Evolutionary conservation across 129 eudicot species (phyloP).

Genomic region (Rutidosis leptorrhynchoides): DNA sequence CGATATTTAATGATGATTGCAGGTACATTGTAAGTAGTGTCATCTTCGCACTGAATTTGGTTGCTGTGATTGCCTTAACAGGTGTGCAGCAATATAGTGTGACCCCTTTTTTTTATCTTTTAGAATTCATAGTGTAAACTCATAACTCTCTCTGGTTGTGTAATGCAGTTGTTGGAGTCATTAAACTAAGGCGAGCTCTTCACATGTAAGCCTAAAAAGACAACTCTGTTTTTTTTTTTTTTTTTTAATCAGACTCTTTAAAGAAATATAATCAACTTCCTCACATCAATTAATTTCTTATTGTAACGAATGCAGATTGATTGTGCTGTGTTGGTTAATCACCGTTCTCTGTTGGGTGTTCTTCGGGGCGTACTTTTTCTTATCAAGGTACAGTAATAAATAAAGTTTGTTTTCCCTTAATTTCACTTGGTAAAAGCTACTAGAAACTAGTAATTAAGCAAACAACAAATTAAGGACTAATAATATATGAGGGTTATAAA

Average conservation of each 20-base stretch:
- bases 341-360: conserved; percentile 68
- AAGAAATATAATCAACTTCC: background rate
- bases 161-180: conserved; percentile 46
- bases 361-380: conserved; percentile 71
- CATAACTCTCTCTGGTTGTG: background rate
- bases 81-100: too few relatives aligned
- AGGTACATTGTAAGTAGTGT: conserved; percentile 54
- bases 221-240: too few relatives aligned
- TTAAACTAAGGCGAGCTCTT: conserved; percentile 43
- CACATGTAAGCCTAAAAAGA: conserved; percentile 49
- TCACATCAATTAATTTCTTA: conserved; percentile 6
- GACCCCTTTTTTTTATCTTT: too few relatives aligned
- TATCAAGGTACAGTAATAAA: too few relatives aligned
- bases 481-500: conserved; percentile 7
- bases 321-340: conserved; percentile 65
- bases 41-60: conserved; percentile 54
- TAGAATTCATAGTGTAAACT: too few relatives aligned
- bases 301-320: conserved; percentile 41
- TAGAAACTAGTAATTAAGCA: background rate
- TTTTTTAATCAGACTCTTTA: background rate
- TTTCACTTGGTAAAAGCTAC: background rate
- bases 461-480: too few relatives aligned
- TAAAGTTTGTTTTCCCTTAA: conserved; percentile 28
- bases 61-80: conserved; percentile 52
- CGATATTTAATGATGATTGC: conserved; percentile 25